These are phyloP conservation scores for Rhynchosporium secalis DNA, from an alignment of 2,329 filamentous ascomycete genomes.

Conservation along the genomic window DNA sequence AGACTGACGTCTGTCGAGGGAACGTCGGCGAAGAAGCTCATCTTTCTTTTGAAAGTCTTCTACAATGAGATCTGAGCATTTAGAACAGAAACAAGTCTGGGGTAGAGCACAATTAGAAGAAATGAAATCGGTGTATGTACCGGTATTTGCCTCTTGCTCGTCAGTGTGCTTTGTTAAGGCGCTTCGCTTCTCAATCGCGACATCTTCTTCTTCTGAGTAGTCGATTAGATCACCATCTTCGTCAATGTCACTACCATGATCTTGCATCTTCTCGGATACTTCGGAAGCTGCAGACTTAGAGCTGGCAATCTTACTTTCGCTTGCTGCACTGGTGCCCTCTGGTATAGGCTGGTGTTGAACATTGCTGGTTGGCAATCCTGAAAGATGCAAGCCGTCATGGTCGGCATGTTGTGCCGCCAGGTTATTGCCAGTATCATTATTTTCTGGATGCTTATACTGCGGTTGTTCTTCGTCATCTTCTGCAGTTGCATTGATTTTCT, in stretches of 20 bases:
- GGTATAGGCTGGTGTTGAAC: background rate
- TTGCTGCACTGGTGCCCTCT: background rate
- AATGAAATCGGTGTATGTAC: conserved; percentile 35
- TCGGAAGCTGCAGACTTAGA: background rate
- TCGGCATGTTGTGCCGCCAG: background rate
- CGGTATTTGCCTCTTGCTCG: conserved; percentile 28
- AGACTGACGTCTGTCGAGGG: conserved; percentile 20
- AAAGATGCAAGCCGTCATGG: background rate
- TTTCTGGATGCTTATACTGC: conserved; percentile 5
- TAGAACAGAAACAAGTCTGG: conserved; percentile 34
- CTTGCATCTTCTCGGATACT: background rate
- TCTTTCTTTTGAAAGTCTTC: conserved; percentile 31
- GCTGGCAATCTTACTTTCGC: background rate
- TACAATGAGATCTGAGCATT: conserved; percentile 31
- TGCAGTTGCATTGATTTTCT: background rate
- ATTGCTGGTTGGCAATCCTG: background rate
- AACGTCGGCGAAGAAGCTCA: conserved; percentile 32
- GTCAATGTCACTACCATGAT: conserved; percentile 20
- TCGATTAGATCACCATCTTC: conserved; percentile 48
- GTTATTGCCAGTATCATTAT: background rate
- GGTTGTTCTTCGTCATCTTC: conserved; percentile 11
- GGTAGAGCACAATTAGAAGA: conserved; percentile 30
- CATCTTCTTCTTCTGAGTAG: conserved; percentile 47
- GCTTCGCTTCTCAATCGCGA: conserved; percentile 35
- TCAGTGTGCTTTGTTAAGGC: conserved; percentile 16